phyloP scores from a whole-genome alignment of 78 protist species.

The Kipferlia bialata region DNA sequence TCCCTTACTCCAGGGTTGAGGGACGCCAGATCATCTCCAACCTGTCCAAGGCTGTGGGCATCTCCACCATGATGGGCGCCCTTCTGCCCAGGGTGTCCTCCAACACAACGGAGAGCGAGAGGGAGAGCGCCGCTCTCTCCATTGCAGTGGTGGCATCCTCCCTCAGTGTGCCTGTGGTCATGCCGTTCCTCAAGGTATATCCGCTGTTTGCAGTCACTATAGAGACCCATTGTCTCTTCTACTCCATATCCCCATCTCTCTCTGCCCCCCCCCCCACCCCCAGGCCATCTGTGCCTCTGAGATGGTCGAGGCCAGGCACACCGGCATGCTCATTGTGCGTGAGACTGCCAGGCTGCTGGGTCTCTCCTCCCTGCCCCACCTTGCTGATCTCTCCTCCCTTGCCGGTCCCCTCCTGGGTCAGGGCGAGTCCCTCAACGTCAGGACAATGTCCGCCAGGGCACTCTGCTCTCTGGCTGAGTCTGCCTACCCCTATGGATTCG shows the following conservation, averaged over 20 bases:
- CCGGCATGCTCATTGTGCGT: slow-evolving; percentile 87
- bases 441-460: slow-evolving; percentile 80
- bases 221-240: no score
- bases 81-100: slow-evolving; percentile 63
- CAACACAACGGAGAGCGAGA: slow-evolving; percentile 73
- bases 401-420: neutral
- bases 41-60: slow-evolving; percentile 94
- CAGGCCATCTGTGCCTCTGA: no score
- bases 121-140: slow-evolving; percentile 95
- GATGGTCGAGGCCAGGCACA: slow-evolving; percentile 93
- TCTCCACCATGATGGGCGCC: slow-evolving; percentile 86
- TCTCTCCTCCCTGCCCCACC: slow-evolving; percentile 85
- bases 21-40: slow-evolving; percentile 93
- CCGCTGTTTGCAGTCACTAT: slow-evolving; percentile 92
- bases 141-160: slow-evolving; percentile 94
- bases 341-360: slow-evolving; percentile 92
- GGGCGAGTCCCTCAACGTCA: slow-evolving; percentile 71
- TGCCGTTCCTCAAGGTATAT: slow-evolving; percentile 72
- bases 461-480: slow-evolving; percentile 95
- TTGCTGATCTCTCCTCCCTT: slow-evolving; percentile 33
- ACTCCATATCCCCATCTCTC: no score
- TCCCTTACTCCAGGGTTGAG: no score
- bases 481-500: slow-evolving; percentile 86
- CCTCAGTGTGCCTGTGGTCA: slow-evolving; percentile 77
- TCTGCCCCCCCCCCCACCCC: no score